A percentile compares a stretch with the other conserved stretches of the same genome.
These are phyloP conservation scores for Colletotrichum tamarilloi DNA, from an alignment of 2,329 filamentous ascomycete species.

Conservation along the genomic window DNA sequence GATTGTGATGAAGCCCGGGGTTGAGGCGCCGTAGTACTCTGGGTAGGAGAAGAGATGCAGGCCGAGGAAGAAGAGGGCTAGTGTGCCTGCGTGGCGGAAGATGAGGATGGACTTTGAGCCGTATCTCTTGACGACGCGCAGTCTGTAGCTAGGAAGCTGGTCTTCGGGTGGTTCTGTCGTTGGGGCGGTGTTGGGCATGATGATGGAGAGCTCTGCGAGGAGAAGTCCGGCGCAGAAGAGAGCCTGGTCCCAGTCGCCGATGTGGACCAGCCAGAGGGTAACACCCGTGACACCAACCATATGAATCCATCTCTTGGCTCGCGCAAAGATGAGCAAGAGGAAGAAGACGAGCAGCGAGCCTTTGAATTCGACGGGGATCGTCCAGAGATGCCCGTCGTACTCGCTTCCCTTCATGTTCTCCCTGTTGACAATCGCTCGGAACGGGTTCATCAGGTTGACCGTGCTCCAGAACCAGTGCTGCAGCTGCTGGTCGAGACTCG, in stretches of 20 bases:
- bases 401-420: conserved; percentile 37
- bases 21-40: not conserved
- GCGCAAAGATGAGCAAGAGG: conserved; percentile 59
- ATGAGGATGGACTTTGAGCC: not conserved
- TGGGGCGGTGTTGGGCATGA: conserved; percentile 55
- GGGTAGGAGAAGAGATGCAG: conserved; percentile 18
- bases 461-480: conserved; percentile 54
- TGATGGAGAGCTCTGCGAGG: conserved; percentile 65
- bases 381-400: conserved; percentile 71
- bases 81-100: not conserved
- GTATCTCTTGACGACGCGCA: not conserved
- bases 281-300: conserved; percentile 52
- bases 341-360: conserved; percentile 69
- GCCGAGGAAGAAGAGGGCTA: not conserved
- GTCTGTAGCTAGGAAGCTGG: conserved; percentile 8
- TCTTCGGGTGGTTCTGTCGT: conserved; percentile 38
- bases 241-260: conserved; percentile 12
- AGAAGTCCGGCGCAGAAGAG: conserved; percentile 54
- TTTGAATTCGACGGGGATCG: conserved; percentile 70
- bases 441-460: conserved; percentile 38
- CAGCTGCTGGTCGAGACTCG: conserved; percentile 50
- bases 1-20: not conserved
- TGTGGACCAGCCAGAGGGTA: conserved; percentile 49
- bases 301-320: conserved; percentile 52
- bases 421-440: conserved; percentile 24